These are phyloP conservation scores for Pythium biforme DNA, from an alignment of 352 stramenopile genomes.

Conservation along the genomic window DNA sequence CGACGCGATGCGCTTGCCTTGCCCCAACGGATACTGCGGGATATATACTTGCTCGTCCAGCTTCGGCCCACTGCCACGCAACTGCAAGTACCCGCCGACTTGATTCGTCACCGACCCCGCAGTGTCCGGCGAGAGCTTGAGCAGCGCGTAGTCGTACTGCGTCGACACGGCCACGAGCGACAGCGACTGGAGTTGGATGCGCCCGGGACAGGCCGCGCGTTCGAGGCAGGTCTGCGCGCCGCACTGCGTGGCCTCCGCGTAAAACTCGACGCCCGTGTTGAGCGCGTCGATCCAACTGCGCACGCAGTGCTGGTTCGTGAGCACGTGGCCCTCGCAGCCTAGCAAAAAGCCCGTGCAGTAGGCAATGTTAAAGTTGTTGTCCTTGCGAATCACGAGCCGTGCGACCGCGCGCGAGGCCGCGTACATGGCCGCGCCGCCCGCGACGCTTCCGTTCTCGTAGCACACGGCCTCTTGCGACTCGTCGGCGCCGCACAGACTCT, in stretches of 20 bases:
- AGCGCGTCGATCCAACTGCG: conserved; percentile 52
- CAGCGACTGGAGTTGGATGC: conserved; percentile 33
- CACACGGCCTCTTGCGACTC: conserved; percentile 72
- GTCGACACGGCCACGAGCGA: conserved; percentile 41
- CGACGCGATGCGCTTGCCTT: conserved; percentile 39
- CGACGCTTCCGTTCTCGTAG: conserved; percentile 27
- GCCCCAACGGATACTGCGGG: conserved; percentile 39
- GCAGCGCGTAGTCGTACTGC: conserved; percentile 41
- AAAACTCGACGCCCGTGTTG: conserved; percentile 72
- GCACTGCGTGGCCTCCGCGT: conserved; percentile 54
- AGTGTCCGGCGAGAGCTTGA: conserved; percentile 31
- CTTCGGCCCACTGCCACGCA: conserved; percentile 31
- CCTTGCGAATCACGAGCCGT: conserved; percentile 62
- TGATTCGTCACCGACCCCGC: conserved; percentile 28
- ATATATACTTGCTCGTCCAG: conserved; percentile 45
- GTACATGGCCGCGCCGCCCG: conserved; percentile 35
- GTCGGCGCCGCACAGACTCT: conserved; percentile 67
- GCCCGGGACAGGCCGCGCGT: conserved; percentile 46
- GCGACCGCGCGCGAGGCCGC: conserved; percentile 46
- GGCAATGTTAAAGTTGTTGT: conserved; percentile 54
- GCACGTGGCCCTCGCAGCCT: conserved; percentile 70
- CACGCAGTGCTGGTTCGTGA: conserved; percentile 85
- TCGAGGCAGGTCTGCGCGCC: conserved; percentile 27
- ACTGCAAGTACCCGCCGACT: conserved; percentile 36
- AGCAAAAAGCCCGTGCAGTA: conserved; percentile 76